Evolutionary conservation across 495 filamentous ascomycete genomes (phyloP).

Genomic region (Lasiosphaeris hirsuta): DNA sequence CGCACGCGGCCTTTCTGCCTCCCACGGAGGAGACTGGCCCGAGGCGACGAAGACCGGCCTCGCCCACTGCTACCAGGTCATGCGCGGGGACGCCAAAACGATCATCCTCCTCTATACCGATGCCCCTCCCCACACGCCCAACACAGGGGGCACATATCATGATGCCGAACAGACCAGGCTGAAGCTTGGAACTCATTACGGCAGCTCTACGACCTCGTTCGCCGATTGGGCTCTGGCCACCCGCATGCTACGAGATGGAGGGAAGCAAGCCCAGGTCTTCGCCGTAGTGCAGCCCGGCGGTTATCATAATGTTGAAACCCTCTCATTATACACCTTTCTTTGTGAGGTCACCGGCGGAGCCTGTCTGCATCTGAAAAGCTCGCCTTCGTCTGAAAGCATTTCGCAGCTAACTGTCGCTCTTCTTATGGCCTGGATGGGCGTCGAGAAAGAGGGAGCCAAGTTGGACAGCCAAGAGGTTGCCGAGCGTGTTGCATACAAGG

Average conservation of each 20-base stretch:
- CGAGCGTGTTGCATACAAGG: conserved; percentile 11
- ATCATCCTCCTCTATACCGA: conserved; percentile 47
- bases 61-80: conserved; percentile 40
- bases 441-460: conserved; percentile 29
- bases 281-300: conserved; percentile 20
- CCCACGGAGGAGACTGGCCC: conserved; percentile 34
- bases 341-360: conserved; percentile 37
- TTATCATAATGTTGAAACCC: background rate
- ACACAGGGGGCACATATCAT: conserved; percentile 15
- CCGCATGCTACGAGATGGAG: conserved; percentile 24
- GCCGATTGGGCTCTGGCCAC: conserved; percentile 40
- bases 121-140: conserved; percentile 41
- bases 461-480: conserved; percentile 15
- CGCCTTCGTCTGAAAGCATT: conserved; percentile 26
- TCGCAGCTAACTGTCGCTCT: conserved; percentile 41
- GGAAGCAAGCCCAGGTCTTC: conserved; percentile 41
- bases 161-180: conserved; percentile 27
- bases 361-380: conserved; percentile 28
- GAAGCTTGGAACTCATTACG: conserved; percentile 17
- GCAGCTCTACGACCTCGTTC: conserved; percentile 31
- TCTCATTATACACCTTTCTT: conserved; percentile 36
- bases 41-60: conserved; percentile 47
- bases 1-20: background rate
- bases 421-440: conserved; percentile 48
- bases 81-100: conserved; percentile 44